Conservation (phyloP, 352 stramenopile genomes). For the Pythium vanterpoolii region DNA sequence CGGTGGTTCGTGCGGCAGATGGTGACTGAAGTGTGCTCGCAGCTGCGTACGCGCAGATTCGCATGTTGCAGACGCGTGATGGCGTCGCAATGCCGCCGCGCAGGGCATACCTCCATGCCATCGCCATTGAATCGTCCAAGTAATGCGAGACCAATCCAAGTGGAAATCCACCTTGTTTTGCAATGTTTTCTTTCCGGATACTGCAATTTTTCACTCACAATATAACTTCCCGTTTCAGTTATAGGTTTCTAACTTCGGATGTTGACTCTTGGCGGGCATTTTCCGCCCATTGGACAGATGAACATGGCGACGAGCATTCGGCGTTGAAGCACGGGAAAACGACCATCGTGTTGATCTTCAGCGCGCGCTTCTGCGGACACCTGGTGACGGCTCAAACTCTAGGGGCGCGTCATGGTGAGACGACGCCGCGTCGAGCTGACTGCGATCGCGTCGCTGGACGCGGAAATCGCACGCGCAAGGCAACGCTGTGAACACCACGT, state of each 20-base stretch:
- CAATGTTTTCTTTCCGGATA: neutral
- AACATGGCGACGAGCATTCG: neutral
- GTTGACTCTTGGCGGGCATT: neutral
- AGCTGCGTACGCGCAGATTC: neutral
- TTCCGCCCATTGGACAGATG: neutral
- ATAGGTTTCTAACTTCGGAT: neutral
- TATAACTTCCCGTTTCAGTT: neutral
- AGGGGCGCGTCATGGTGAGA: slow-evolving; percentile 5
- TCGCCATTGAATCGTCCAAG: neutral
- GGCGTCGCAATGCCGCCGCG: neutral
- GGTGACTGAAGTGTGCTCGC: neutral
- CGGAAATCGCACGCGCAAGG: slow-evolving; percentile 5
- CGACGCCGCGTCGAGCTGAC: slow-evolving; percentile 11
- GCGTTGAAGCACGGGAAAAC: neutral
- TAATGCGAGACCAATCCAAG: neutral
- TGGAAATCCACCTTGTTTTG: slow-evolving; percentile 1
- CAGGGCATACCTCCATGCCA: neutral
- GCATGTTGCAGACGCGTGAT: neutral
- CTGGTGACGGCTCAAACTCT: neutral
- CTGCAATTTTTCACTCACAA: no score
- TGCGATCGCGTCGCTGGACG: slow-evolving; percentile 19
- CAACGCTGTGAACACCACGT: slow-evolving; percentile 12
- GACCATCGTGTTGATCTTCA: neutral
- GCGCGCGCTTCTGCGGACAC: neutral
- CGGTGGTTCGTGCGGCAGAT: neutral